Evolutionary conservation across 768 basidiomycete species (phyloP).

Genomic region (Amanita pseudoporphyria): DNA sequence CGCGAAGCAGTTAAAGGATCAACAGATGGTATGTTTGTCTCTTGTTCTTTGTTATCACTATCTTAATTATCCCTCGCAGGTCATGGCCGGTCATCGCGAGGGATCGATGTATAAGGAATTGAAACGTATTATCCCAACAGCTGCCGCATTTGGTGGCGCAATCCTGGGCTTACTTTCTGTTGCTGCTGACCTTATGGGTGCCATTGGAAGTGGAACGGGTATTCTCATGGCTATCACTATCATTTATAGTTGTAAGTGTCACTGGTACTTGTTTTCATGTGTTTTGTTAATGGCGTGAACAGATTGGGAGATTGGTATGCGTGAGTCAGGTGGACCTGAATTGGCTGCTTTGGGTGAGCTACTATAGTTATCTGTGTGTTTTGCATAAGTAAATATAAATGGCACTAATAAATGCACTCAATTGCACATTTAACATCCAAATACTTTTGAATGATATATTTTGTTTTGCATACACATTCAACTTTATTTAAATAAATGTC

Average conservation of each 20-base stretch:
- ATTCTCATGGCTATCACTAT: slow-evolving; percentile 98
- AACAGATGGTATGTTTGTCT: slow-evolving; percentile 71
- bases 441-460: no score
- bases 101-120: slow-evolving; percentile 99
- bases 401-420: no score
- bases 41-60: slow-evolving; percentile 2
- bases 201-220: slow-evolving; percentile 91
- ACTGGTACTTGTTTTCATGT: slow-evolving; percentile 2
- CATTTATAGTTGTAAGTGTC: slow-evolving; percentile 78
- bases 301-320: slow-evolving; percentile 96
- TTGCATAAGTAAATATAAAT: neutral
- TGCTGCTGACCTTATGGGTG: slow-evolving; percentile 89
- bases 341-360: slow-evolving; percentile 75
- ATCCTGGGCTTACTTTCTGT: slow-evolving; percentile 89
- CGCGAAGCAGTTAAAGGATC: slow-evolving; percentile 97
- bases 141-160: slow-evolving; percentile 96
- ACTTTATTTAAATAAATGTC: no score
- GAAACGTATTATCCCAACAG: slow-evolving; percentile 95
- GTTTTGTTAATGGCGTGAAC: slow-evolving; percentile 1
- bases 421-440: no score
- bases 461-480: no score
- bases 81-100: slow-evolving; percentile 88
- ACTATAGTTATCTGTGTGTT: slow-evolving; percentile 35
- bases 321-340: slow-evolving; percentile 78
- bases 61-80: slow-evolving; percentile 24